Percentiles rank a stretch among this genome's conserved stretches.
phyloP scores from a whole-genome alignment of 176 grass and related monocot species.

The Aegilops umbellulata region DNA sequence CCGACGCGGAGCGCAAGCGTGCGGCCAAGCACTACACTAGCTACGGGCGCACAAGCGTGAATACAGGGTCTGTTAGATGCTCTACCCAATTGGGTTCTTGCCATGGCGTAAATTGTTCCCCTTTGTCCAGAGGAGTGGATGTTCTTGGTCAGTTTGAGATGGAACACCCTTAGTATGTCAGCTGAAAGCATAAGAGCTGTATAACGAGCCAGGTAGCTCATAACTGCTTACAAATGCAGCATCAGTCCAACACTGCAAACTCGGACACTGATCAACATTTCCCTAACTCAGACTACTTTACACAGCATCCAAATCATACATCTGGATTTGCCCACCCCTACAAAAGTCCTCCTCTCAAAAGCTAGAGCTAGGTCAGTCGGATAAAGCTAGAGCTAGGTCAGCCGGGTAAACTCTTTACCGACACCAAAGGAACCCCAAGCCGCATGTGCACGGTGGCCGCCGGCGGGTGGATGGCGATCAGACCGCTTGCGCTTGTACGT shows the following conservation, averaged over 20 bases:
- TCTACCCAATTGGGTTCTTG: no score
- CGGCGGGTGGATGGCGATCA: not conserved
- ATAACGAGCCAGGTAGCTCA: no score
- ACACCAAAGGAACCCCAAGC: not conserved
- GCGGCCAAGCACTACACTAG: no score
- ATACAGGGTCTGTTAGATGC: no score
- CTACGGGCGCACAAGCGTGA: no score
- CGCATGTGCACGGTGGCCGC: not conserved
- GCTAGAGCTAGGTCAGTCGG: conserved; percentile 9
- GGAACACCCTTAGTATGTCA: no score
- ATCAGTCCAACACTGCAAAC: not conserved
- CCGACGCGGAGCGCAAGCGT: no score
- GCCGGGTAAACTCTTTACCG: not conserved
- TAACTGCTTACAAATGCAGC: not conserved
- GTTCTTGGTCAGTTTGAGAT: no score
- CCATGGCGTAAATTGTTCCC: no score
- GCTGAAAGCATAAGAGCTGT: no score
- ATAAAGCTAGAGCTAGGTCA: not conserved
- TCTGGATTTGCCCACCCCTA: not conserved
- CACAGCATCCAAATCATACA: not conserved
- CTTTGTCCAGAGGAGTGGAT: no score
- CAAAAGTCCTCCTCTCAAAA: not conserved
- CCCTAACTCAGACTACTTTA: not conserved
- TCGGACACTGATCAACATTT: not conserved
- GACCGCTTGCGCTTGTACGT: conserved; percentile 34